These are phyloP conservation scores for Russula vinacea DNA, from an alignment of 768 basidiomycete species.

Conservation along the genomic window DNA sequence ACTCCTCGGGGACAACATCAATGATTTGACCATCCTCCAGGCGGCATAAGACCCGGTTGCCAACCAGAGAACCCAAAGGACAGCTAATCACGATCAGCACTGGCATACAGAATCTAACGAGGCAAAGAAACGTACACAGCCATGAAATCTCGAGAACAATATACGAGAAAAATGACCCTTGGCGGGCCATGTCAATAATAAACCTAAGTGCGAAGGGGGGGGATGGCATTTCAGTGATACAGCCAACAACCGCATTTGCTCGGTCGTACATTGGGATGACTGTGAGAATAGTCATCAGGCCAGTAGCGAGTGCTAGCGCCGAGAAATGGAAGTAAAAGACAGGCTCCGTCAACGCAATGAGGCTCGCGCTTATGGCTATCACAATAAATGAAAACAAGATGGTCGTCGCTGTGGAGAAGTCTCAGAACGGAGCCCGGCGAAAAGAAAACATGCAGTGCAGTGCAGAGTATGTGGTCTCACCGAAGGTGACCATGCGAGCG, in stretches of 20 bases:
- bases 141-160: slow-evolving; percentile 40
- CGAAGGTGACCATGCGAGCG: slow-evolving; percentile 5
- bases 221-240: not conserved
- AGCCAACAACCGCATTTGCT: not conserved
- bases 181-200: slow-evolving; percentile 38
- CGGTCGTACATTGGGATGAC: slow-evolving; percentile 34
- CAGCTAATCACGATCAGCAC: slow-evolving; percentile 30
- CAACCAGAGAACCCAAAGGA: slow-evolving; percentile 44
- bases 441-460: not conserved
- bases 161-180: slow-evolving; percentile 42
- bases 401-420: slow-evolving; percentile 2
- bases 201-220: slow-evolving; percentile 33
- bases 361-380: slow-evolving; percentile 34
- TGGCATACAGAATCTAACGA: not conserved
- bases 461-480: slow-evolving; percentile 6
- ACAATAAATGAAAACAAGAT: slow-evolving; percentile 36
- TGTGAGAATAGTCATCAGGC: slow-evolving; percentile 35
- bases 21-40: slow-evolving; percentile 4
- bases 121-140: slow-evolving; percentile 36
- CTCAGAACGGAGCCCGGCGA: not conserved
- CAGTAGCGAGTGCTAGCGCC: slow-evolving; percentile 36
- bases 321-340: slow-evolving; percentile 30
- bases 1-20: not conserved
- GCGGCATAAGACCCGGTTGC: slow-evolving; percentile 37
- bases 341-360: slow-evolving; percentile 32